Conservation (phyloP, 257 asterid genomes). For the Salvia miltiorrhiza region DNA sequence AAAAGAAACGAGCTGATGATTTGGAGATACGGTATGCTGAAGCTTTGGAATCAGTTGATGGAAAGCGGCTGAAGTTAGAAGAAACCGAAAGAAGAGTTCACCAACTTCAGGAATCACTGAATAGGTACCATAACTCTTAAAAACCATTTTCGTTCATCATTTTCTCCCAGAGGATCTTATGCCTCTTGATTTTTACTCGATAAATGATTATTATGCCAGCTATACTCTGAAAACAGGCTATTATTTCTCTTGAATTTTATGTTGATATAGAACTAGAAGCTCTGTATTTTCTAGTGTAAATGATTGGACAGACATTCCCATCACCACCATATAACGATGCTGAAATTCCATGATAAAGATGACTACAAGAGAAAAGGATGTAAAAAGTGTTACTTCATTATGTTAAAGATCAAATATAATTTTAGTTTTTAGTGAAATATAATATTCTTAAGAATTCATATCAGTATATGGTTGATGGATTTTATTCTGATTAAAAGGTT, state of each 20-base stretch:
- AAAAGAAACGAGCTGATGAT: slow-evolving; percentile 70
- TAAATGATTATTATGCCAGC: neutral
- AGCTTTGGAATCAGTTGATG: slow-evolving; percentile 62
- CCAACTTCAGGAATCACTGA: slow-evolving; percentile 92
- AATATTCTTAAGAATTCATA: neutral
- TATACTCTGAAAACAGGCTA: neutral
- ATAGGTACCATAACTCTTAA: slow-evolving; percentile 66
- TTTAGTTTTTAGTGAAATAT: neutral
- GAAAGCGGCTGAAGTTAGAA: slow-evolving; percentile 72
- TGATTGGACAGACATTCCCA: neutral
- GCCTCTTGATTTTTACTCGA: neutral
- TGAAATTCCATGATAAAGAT: neutral
- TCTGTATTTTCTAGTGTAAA: neutral
- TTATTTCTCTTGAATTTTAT: slow-evolving; percentile 3
- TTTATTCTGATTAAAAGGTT: slow-evolving; percentile 19
- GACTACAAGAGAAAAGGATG: neutral
- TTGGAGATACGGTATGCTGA: slow-evolving; percentile 56
- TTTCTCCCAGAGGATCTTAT: neutral
- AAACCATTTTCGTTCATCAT: slow-evolving; percentile 9
- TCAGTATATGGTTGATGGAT: slow-evolving; percentile 27
- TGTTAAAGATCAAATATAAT: neutral
- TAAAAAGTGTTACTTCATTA: neutral
- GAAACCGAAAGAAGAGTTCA: slow-evolving; percentile 89
- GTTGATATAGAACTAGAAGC: slow-evolving; percentile 5
- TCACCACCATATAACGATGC: neutral